These are phyloP conservation scores for Quercus suber DNA, from an alignment of 306 rosid species.

Conservation along the genomic window DNA sequence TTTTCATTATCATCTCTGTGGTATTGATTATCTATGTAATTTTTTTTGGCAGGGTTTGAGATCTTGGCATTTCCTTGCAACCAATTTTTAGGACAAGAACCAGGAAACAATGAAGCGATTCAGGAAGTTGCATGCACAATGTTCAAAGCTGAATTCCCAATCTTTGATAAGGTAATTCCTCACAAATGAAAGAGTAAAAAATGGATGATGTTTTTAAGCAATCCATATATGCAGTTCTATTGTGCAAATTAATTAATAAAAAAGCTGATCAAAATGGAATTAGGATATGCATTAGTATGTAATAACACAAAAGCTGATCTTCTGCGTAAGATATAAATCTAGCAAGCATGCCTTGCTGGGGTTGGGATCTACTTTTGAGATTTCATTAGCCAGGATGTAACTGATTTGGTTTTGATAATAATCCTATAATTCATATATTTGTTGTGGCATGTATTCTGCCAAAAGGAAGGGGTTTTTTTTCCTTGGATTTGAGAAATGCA, in stretches of 20 bases:
- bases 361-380: not conserved
- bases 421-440: not conserved
- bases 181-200: not conserved
- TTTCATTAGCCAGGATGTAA: not conserved
- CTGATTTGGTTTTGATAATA: not conserved
- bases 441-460: not conserved
- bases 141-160: slow-evolving; percentile 84
- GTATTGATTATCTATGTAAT: not conserved
- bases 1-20: not conserved
- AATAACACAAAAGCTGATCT: not conserved
- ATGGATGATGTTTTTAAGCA: not conserved
- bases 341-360: not conserved
- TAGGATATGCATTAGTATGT: not conserved
- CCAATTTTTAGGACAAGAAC: slow-evolving; percentile 86
- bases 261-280: too few species aligned
- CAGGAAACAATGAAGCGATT: slow-evolving; percentile 78
- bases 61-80: slow-evolving; percentile 99
- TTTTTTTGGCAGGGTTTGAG: slow-evolving; percentile 52
- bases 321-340: not conserved
- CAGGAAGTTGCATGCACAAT: slow-evolving; percentile 69
- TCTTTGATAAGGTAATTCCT: slow-evolving; percentile 79
- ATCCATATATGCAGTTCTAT: not conserved
- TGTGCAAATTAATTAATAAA: not conserved
- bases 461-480: not conserved
- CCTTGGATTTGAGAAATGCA: not conserved